Base-by-base conservation (phyloP, 805 yeast species). In the Zygosaccharomyces pseudorouxii region DNA sequence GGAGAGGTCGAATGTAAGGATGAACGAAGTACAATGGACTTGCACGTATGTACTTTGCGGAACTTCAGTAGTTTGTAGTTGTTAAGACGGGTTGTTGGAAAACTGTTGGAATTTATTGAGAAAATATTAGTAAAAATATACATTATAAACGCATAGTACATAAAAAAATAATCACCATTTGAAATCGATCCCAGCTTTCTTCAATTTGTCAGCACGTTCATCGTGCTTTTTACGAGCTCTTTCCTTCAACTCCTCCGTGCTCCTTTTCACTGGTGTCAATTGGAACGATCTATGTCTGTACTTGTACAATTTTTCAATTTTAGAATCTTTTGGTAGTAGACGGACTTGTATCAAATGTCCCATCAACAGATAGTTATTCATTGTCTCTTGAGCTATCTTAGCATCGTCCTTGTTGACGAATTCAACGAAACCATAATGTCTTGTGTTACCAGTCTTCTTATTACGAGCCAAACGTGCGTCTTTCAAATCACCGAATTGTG, bases 371-470 rank as follows among this genome's bases (percentile, higher is more conserved):
- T 93, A 93, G 70, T 93, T 93, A 70, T 93, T 84, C 99, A 93
- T 93, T 40, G 97, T 83, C 56, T 93, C 98, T 52, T 86, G 86
- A 3, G 97, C 99, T 52, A 89, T 75, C 57, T 81, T 77, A 39
- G 98, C 97, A 48, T 86, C 95, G 42, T 82, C 87, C 33, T 67
- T 63, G 47, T 80, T 75, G 37, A 76, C 78, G 62, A 92, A 93
- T 69, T 93, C 97, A 40, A 93, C 72, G 67, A 88, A 92, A 5
- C 89, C 98, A 67, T 82, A 92, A 66, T 89, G 97, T 71, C 89
- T 90, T 12, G 96, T 82, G 47, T 82, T 81, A 40, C 98, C 98
- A 5, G 95, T 84, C 62, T 84, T 85, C 68, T 86, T 89, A 72
- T 87, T 92, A 64, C 97, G 80, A 38, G 96, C 87, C 46, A 93